Percentiles rank a stretch among this genome's conserved stretches.
These are phyloP conservation scores for Penicillium hordei DNA, from an alignment of 2,329 filamentous ascomycete genomes.

Conservation along the genomic window DNA sequence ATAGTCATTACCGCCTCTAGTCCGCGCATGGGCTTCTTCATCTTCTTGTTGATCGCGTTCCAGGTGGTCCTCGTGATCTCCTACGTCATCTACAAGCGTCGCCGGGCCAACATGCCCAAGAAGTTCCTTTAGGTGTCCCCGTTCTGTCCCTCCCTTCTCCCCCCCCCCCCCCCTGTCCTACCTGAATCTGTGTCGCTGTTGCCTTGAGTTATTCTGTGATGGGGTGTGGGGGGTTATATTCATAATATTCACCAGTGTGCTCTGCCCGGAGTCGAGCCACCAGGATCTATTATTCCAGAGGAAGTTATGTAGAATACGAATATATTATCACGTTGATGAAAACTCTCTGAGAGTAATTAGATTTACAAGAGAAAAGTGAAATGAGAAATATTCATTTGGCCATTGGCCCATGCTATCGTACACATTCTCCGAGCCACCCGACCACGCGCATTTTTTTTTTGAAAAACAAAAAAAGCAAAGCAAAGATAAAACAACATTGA, in stretches of 20 bases:
- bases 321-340: constrained; percentile 5
- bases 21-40: constrained; percentile 60
- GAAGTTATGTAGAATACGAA: constrained; percentile 26
- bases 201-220: neutral
- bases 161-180: neutral
- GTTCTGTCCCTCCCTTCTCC: neutral
- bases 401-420: constrained; percentile 24
- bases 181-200: neutral
- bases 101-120: constrained; percentile 75
- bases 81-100: constrained; percentile 78
- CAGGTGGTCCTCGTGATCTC: constrained; percentile 68
- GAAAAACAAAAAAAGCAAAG: constrained; percentile 4
- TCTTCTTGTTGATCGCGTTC: constrained; percentile 71
- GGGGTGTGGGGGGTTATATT: neutral
- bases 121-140: constrained; percentile 69
- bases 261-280: constrained; percentile 1
- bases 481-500: constrained; percentile 2
- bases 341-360: neutral
- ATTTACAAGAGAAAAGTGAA: neutral
- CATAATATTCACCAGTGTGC: constrained; percentile 15
- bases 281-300: constrained; percentile 5
- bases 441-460: constrained; percentile 17
- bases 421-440: constrained; percentile 18
- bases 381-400: constrained; percentile 14
- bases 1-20: constrained; percentile 54